Conservation (phyloP, 768 basidiomycete genomes). For the Tricholoma terreum region DNA sequence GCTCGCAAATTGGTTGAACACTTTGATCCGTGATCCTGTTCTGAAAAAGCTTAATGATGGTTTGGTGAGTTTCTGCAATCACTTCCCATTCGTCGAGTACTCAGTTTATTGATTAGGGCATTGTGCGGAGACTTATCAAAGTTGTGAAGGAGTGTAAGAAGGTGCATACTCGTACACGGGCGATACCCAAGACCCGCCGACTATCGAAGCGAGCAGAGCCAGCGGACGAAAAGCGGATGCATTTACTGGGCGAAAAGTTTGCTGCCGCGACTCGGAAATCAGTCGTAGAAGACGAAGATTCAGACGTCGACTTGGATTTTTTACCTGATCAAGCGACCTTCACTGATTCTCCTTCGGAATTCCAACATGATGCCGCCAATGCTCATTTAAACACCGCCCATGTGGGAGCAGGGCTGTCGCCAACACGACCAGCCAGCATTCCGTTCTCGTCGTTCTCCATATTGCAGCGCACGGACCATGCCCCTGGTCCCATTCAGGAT, state of each 20-base stretch:
- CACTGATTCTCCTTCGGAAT: slow-evolving; percentile 30
- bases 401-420: slow-evolving; percentile 33
- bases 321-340: slow-evolving; percentile 45
- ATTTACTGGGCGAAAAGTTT: slow-evolving; percentile 61
- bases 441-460: slow-evolving; percentile 58
- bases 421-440: slow-evolving; percentile 44
- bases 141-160: slow-evolving; percentile 81
- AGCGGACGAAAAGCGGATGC: slow-evolving; percentile 33
- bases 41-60: slow-evolving; percentile 66
- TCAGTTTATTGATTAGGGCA: slow-evolving; percentile 46
- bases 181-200: slow-evolving; percentile 30
- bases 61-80: slow-evolving; percentile 46
- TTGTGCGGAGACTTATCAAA: slow-evolving; percentile 79
- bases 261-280: slow-evolving; percentile 54
- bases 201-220: slow-evolving; percentile 33
- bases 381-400: slow-evolving; percentile 44
- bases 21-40: slow-evolving; percentile 68
- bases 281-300: slow-evolving; percentile 50
- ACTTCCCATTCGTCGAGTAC: neutral
- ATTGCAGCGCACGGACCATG: slow-evolving; percentile 57
- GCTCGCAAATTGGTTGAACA: slow-evolving; percentile 79
- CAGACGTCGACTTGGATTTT: slow-evolving; percentile 79
- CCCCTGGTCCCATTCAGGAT: slow-evolving; percentile 27
- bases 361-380: slow-evolving; percentile 44
- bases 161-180: slow-evolving; percentile 47